Evolutionary conservation across 2,329 filamentous ascomycete genomes (phyloP).

Genomic region (Ceratocystis cubensis): DNA sequence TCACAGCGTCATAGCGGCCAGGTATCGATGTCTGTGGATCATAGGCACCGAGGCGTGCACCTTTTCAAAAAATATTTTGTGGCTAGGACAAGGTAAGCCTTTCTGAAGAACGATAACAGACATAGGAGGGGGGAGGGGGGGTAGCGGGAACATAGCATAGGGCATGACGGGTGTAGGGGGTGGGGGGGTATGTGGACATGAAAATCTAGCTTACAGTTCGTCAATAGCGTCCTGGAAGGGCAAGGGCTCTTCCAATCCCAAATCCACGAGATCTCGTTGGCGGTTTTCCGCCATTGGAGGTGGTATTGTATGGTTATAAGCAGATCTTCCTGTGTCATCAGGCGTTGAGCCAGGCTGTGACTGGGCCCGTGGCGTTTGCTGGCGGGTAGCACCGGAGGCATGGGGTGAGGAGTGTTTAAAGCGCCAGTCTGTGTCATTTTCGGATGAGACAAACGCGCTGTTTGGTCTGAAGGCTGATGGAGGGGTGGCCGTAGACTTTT

Average conservation of each 20-base stretch:
- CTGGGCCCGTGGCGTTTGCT: background rate
- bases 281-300: background rate
- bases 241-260: slow-evolving; percentile 47
- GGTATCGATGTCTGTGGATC: slow-evolving; percentile 77
- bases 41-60: slow-evolving; percentile 75
- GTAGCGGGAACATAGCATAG: background rate
- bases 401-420: slow-evolving; percentile 44
- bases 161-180: no score
- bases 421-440: slow-evolving; percentile 30
- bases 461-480: slow-evolving; percentile 7
- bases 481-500: background rate
- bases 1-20: slow-evolving; percentile 74
- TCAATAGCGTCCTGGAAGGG: slow-evolving; percentile 55
- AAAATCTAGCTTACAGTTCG: slow-evolving; percentile 49
- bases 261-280: slow-evolving; percentile 59
- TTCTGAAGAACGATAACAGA: background rate
- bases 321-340: background rate
- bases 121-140: background rate
- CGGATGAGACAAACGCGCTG: background rate
- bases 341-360: background rate
- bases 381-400: slow-evolving; percentile 21
- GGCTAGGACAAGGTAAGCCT: slow-evolving; percentile 33
- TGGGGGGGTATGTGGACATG: background rate
- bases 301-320: background rate
- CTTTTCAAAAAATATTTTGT: slow-evolving; percentile 82